These are phyloP conservation scores for Coffea canephora DNA, from an alignment of 257 asterid species.

Conservation along the genomic window DNA sequence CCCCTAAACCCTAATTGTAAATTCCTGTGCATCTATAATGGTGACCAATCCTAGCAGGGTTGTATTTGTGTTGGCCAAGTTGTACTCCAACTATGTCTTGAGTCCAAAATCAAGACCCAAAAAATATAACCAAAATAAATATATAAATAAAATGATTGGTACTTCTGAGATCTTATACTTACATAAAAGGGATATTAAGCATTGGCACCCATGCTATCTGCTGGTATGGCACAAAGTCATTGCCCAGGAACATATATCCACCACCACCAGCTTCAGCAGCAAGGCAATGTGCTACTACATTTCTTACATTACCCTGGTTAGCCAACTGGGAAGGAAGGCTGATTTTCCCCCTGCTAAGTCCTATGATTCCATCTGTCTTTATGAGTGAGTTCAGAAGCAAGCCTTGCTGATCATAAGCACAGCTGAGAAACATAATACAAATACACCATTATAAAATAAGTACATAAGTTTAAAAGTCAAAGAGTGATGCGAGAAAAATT, in stretches of 20 bases:
- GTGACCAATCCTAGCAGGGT: neutral
- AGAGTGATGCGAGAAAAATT: neutral
- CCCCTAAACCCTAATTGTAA: neutral
- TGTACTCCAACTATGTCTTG: neutral
- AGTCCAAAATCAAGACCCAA: neutral
- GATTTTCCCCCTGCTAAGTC: constrained; percentile 66
- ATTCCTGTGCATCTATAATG: neutral
- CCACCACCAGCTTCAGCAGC: constrained; percentile 46
- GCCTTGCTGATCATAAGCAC: constrained; percentile 85
- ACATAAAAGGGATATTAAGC: constrained; percentile 51
- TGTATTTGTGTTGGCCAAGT: neutral
- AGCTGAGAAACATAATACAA: constrained; percentile 37
- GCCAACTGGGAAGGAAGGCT: constrained; percentile 76
- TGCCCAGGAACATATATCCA: constrained; percentile 71
- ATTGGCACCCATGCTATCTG: constrained; percentile 70
- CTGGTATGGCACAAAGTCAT: constrained; percentile 61
- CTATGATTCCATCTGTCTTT: constrained; percentile 73
- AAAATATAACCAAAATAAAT: neutral
- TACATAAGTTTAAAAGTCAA: constrained; percentile 8
- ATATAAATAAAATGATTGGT: neutral
- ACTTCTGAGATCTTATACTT: constrained; percentile 25
- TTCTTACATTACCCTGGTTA: constrained; percentile 48
- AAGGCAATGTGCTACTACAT: constrained; percentile 73
- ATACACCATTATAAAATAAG: constrained; percentile 8
- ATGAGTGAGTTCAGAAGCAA: constrained; percentile 55